Evolutionary conservation across 805 yeast genomes (phyloP).

Genomic region (Schizosaccharomyces osmophilus): DNA sequence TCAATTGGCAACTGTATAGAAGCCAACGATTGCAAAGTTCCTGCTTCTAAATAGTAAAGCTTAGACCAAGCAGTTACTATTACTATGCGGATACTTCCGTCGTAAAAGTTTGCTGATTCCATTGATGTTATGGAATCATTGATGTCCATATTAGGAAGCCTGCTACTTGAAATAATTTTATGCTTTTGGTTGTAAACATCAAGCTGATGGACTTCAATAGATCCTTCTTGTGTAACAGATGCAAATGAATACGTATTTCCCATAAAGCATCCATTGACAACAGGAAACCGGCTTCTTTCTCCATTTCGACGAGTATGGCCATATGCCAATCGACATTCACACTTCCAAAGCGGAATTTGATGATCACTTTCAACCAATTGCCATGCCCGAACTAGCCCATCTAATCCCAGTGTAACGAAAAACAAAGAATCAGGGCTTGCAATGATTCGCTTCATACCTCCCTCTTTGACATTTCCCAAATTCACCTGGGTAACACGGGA

Average conservation of each 20-base stretch:
- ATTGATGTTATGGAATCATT: constrained; percentile 23
- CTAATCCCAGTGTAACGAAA: constrained; percentile 36
- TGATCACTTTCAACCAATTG: constrained; percentile 36
- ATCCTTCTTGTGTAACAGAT: constrained; percentile 13
- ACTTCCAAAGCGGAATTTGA: constrained; percentile 58
- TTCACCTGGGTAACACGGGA: background rate
- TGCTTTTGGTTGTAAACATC: constrained; percentile 8
- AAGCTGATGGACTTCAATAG: constrained; percentile 10
- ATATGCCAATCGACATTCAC: constrained; percentile 33
- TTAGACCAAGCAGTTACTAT: constrained; percentile 29
- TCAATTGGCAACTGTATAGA: background rate
- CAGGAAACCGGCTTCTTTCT: constrained; percentile 20
- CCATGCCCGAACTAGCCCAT: constrained; percentile 28
- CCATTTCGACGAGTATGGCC: constrained; percentile 38
- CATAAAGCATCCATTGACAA: constrained; percentile 12
- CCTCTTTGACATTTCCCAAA: background rate
- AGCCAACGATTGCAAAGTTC: constrained; percentile 20
- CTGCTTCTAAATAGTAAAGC: constrained; percentile 31
- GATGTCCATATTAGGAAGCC: constrained; percentile 15
- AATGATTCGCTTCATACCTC: constrained; percentile 16
- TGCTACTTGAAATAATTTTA: constrained; percentile 8
- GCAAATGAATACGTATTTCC: constrained; percentile 13
- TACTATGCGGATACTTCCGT: constrained; percentile 17
- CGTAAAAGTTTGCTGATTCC: constrained; percentile 19
- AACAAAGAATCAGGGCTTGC: constrained; percentile 35